Conservation (phyloP, 345 rosid species). For the Euphorbia peplus region DNA sequence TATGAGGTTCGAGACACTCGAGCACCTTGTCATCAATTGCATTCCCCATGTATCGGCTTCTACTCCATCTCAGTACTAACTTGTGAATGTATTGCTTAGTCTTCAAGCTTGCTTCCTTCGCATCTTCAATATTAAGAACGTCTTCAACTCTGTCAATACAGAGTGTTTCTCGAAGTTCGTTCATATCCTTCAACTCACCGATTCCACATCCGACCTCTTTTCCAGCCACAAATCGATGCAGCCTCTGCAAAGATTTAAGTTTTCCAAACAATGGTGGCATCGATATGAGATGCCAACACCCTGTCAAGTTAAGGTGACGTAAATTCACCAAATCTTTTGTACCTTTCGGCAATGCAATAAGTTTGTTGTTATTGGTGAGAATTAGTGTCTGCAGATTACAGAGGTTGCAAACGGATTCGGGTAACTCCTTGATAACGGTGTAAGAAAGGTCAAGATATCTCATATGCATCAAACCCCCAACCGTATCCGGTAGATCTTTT, state of each 20-base stretch:
- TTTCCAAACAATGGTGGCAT: constrained; percentile 21
- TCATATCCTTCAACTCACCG: constrained; percentile 20
- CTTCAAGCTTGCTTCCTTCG: constrained; percentile 19
- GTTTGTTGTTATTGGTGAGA: constrained; percentile 16
- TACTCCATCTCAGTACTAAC: constrained; percentile 20
- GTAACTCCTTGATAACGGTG: constrained; percentile 14
- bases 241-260: constrained; percentile 18
- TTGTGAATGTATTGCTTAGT: constrained; percentile 10
- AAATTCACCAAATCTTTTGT: constrained; percentile 16
- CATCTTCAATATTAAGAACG: constrained; percentile 8
- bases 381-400: constrained; percentile 23
- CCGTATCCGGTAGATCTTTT: constrained; percentile 3
- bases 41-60: not conserved
- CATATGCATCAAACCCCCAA: constrained; percentile 17
- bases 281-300: constrained; percentile 20
- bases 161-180: constrained; percentile 20
- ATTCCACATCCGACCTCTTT: constrained; percentile 10
- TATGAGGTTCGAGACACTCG: constrained; percentile 23
- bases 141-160: constrained; percentile 23
- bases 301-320: constrained; percentile 17
- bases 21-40: constrained; percentile 18
- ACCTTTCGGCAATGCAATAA: constrained; percentile 10
- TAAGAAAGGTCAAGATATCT: constrained; percentile 23
- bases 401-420: constrained; percentile 20
- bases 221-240: constrained; percentile 22